These are phyloP conservation scores for Neurospora sp. DNA, from an alignment of 495 filamentous ascomycete species.

Conservation along the genomic window DNA sequence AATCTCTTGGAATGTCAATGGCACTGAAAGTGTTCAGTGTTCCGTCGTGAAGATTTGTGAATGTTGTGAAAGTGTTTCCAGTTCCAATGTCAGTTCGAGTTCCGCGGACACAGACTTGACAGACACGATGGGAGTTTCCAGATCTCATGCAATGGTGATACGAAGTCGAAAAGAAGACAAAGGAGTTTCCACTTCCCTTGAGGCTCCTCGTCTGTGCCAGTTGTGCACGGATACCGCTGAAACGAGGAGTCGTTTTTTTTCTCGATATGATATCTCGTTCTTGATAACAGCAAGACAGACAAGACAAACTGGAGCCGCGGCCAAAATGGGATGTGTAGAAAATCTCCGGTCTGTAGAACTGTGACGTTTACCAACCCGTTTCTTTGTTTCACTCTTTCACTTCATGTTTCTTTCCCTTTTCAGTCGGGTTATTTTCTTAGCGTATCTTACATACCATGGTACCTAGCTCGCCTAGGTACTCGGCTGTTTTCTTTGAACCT, in stretches of 20 bases:
- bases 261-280: neutral
- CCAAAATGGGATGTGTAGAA: neutral
- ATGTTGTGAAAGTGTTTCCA: neutral
- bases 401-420: neutral
- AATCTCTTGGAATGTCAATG: neutral
- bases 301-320: neutral
- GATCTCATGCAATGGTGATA: neutral
- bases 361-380: neutral
- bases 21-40: neutral
- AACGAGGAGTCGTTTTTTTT: neutral
- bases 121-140: neutral
- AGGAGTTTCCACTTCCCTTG: neutral
- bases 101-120: neutral
- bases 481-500: neutral
- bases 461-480: too few relatives aligned
- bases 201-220: neutral
- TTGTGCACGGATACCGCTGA: neutral
- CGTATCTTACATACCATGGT: neutral
- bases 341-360: neutral
- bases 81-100: too few relatives aligned
- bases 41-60: neutral
- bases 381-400: neutral
- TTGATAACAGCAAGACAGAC: neutral
- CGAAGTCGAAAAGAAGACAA: neutral
- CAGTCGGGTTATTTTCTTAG: neutral